Percentiles rank a stretch among this genome's conserved stretches.
Conservation (phyloP, 2,329 filamentous ascomycete genomes). For the Beauveria scarabaeidicola region DNA sequence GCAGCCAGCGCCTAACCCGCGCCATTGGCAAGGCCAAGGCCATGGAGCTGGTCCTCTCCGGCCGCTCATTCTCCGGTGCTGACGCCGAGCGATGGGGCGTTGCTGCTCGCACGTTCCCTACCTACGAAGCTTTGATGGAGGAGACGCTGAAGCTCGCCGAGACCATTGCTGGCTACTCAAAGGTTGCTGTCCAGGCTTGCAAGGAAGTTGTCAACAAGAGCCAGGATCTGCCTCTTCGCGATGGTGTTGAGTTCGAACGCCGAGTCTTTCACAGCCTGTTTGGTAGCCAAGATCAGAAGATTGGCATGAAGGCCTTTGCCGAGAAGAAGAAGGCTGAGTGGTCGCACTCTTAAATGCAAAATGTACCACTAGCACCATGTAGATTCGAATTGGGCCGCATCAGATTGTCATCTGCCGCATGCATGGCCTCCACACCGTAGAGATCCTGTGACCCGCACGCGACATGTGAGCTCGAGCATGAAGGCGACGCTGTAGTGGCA, state of each 20-base stretch:
- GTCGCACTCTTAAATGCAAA: slow-evolving; percentile 57
- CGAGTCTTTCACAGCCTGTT: slow-evolving; percentile 89
- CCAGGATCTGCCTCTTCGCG: slow-evolving; percentile 77
- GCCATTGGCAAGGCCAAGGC: slow-evolving; percentile 77
- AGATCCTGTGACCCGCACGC: slow-evolving; percentile 1
- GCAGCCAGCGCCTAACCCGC: slow-evolving; percentile 77
- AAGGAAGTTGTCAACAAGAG: slow-evolving; percentile 99
- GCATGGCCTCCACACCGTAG: not conserved
- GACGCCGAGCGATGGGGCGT: slow-evolving; percentile 89
- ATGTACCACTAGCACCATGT: not conserved
- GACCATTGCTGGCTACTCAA: slow-evolving; percentile 79
- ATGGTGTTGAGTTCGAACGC: slow-evolving; percentile 92
- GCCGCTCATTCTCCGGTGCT: slow-evolving; percentile 71
- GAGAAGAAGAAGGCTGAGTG: slow-evolving; percentile 92
- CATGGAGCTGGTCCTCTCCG: slow-evolving; percentile 88
- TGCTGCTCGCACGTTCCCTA: slow-evolving; percentile 72
- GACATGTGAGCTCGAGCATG: slow-evolving; percentile 2
- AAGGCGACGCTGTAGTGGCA: not conserved
- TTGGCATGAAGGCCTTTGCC: slow-evolving; percentile 91
- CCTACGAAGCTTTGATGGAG: slow-evolving; percentile 72
- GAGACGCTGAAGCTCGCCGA: slow-evolving; percentile 75
- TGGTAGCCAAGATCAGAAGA: slow-evolving; percentile 93
- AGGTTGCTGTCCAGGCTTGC: slow-evolving; percentile 76
- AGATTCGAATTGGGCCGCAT: not conserved
- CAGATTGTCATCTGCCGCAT: not conserved